These are phyloP conservation scores for Clarireedia sp. DNA, from an alignment of 2,329 filamentous ascomycete genomes.

Conservation along the genomic window DNA sequence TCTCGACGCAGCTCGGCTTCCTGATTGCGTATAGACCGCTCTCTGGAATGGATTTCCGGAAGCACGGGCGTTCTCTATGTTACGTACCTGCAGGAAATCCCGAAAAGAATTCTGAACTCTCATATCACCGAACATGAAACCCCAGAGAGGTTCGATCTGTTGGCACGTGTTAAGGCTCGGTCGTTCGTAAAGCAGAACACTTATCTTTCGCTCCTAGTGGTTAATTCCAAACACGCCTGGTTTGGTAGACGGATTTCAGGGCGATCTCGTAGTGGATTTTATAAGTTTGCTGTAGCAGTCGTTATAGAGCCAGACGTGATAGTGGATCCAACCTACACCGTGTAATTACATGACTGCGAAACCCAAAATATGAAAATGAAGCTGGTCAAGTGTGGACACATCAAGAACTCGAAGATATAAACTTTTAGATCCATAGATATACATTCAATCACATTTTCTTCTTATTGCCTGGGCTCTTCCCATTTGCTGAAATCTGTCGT, in stretches of 20 bases:
- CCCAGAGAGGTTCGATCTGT: neutral
- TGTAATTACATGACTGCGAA: too few relatives aligned
- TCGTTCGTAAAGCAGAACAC: neutral
- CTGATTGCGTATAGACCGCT: neutral
- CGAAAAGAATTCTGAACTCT: neutral
- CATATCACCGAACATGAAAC: neutral
- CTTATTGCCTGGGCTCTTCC: constrained; percentile 10
- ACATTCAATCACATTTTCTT: constrained; percentile 19
- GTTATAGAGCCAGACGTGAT: too few relatives aligned
- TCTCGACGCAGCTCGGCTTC: neutral
- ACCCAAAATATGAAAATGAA: too few relatives aligned
- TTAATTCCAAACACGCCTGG: too few relatives aligned
- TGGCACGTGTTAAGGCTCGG: neutral
- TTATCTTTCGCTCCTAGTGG: too few relatives aligned
- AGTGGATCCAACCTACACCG: too few relatives aligned
- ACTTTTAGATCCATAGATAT: too few relatives aligned
- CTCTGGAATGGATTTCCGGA: neutral
- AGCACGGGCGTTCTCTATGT: neutral
- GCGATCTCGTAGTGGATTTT: too few relatives aligned
- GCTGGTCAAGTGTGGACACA: too few relatives aligned
- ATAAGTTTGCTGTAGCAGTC: too few relatives aligned
- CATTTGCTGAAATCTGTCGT: constrained; percentile 27
- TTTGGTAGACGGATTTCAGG: too few relatives aligned
- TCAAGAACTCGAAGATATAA: too few relatives aligned
- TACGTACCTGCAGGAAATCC: neutral